These are phyloP conservation scores for Protostelium mycophagum DNA, from an alignment of 78 protist species.

Conservation along the genomic window DNA sequence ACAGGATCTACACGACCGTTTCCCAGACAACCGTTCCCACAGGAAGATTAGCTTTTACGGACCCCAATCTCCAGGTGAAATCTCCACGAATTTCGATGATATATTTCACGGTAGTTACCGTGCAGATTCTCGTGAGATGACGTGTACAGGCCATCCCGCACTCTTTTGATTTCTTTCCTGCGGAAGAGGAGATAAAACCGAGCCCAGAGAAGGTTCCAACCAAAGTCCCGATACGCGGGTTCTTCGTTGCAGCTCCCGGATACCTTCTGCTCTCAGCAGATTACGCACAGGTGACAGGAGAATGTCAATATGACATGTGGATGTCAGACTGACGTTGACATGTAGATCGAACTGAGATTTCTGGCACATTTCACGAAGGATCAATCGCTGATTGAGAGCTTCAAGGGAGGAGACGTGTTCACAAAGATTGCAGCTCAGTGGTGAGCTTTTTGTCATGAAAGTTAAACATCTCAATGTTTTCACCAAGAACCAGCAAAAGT, in stretches of 20 bases:
- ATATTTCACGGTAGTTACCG: not conserved
- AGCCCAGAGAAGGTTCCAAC: not conserved
- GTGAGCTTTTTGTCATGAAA: not conserved
- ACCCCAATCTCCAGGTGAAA: conserved; percentile 37
- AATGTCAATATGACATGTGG: not conserved
- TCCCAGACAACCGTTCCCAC: conserved; percentile 55
- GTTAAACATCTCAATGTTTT: not conserved
- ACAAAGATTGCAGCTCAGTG: conserved; percentile 12
- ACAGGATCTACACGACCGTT: conserved; percentile 47
- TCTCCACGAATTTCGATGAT: not conserved
- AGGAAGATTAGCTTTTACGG: conserved; percentile 39
- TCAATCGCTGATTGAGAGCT: conserved; percentile 5
- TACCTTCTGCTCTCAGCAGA: not conserved
- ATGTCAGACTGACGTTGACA: not conserved
- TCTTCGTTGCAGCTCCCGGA: not conserved
- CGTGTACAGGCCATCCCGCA: not conserved
- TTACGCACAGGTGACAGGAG: conserved; percentile 3
- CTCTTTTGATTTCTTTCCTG: not conserved
- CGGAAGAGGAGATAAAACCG: not conserved
- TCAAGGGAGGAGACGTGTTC: conserved; percentile 36
- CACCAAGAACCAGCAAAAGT: too few species aligned
- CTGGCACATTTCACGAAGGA: conserved; percentile 48
- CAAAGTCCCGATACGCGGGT: not conserved
- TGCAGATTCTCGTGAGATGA: too few species aligned
- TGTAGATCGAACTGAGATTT: conserved; percentile 42